Conservation (phyloP, 805 yeast species). For the Lipomyces kockii region DNA sequence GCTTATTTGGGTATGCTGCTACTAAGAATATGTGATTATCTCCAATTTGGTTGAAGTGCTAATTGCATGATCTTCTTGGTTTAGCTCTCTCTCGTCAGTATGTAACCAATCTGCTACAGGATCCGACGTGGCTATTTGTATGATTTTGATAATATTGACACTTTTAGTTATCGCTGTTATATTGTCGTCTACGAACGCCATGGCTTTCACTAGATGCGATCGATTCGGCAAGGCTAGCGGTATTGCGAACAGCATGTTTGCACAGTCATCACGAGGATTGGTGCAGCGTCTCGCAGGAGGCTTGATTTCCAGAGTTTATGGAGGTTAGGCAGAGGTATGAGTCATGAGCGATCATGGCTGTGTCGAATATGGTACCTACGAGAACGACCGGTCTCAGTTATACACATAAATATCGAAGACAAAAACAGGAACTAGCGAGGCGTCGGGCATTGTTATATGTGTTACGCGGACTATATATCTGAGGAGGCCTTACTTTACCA, state of each 20-base stretch:
- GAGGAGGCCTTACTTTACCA: background rate
- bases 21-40: background rate
- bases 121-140: background rate
- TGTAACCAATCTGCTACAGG: background rate
- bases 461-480: background rate
- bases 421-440: background rate
- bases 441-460: background rate
- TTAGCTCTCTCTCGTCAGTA: constrained; percentile 41
- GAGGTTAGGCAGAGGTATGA: background rate
- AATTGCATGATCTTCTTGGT: background rate
- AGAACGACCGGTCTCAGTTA: background rate
- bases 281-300: constrained; percentile 53
- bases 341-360: background rate
- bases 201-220: constrained; percentile 91
- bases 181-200: constrained; percentile 77
- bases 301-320: constrained; percentile 28
- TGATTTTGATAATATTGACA: constrained; percentile 47
- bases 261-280: constrained; percentile 52
- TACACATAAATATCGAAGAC: background rate
- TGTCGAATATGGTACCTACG: background rate
- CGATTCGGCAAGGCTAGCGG: constrained; percentile 84
- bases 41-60: background rate
- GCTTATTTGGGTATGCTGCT: constrained; percentile 54
- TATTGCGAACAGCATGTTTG: constrained; percentile 63
- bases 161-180: constrained; percentile 69